These are phyloP conservation scores for Wickerhamomyces strasburgensis DNA, from an alignment of 805 yeast genomes.

Conservation along the genomic window DNA sequence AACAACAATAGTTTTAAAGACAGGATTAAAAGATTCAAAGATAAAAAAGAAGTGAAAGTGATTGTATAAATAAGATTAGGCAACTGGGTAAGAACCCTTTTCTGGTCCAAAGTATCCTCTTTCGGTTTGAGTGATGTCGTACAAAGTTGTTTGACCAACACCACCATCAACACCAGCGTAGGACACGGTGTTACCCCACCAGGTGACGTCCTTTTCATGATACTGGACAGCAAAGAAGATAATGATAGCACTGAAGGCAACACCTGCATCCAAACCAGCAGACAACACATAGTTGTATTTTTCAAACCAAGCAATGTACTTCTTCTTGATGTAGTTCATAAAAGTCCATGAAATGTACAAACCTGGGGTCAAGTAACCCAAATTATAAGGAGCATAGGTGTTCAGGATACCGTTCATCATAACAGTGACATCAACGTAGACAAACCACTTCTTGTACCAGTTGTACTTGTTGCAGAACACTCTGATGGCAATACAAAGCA, in stretches of 20 bases:
- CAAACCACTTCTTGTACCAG: slow-evolving; percentile 29
- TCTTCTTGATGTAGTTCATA: slow-evolving; percentile 38
- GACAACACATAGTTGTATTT: slow-evolving; percentile 45
- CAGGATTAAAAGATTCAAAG: too few relatives aligned
- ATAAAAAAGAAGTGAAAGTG: background rate
- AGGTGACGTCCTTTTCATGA: slow-evolving; percentile 35
- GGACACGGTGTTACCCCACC: slow-evolving; percentile 57
- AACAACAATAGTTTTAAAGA: too few relatives aligned
- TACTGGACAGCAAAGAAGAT: slow-evolving; percentile 48
- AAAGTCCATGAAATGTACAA: slow-evolving; percentile 32
- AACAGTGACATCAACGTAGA: slow-evolving; percentile 49
- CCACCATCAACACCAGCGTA: slow-evolving; percentile 14
- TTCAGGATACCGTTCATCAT: slow-evolving; percentile 43
- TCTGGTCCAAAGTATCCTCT: slow-evolving; percentile 10
- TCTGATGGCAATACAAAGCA: slow-evolving; percentile 28
- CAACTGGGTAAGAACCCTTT: slow-evolving; percentile 6
- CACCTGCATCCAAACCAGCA: slow-evolving; percentile 54
- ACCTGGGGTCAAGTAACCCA: slow-evolving; percentile 31
- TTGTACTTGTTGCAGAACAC: slow-evolving; percentile 18
- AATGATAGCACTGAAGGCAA: slow-evolving; percentile 46
- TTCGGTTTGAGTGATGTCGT: slow-evolving; percentile 2
- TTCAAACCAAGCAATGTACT: slow-evolving; percentile 46
- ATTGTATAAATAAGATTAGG: background rate
- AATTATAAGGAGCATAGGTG: slow-evolving; percentile 46
- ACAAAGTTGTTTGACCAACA: slow-evolving; percentile 10